A percentile compares a stretch with the other conserved stretches of the same genome.
Evolutionary conservation across 345 rosid species (phyloP).

Genomic region (Turnera subulata): DNA sequence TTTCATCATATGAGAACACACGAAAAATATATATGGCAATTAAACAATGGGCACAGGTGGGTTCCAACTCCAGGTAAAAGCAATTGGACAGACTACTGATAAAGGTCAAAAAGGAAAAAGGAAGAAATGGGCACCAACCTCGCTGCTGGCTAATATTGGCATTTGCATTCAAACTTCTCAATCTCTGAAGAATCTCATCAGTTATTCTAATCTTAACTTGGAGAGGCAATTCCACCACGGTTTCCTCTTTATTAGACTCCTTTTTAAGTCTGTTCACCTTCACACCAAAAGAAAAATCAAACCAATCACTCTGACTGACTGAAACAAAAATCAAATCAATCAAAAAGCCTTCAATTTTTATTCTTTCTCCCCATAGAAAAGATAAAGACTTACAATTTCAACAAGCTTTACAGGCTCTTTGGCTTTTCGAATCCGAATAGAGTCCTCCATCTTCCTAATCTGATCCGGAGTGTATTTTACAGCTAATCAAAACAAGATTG

Average conservation of each 20-base stretch:
- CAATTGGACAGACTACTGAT: no score
- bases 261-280: conserved; percentile 63
- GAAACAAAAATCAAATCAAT: neutral
- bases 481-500: conserved; percentile 29
- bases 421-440: conserved; percentile 73
- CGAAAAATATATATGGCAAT: no score
- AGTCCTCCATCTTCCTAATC: conserved; percentile 88
- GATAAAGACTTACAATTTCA: conserved; percentile 53
- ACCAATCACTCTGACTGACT: neutral
- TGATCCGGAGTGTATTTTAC: conserved; percentile 73
- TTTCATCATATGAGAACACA: no score
- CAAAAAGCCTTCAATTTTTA: neutral
- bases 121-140: conserved; percentile 44
- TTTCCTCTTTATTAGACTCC: conserved; percentile 36
- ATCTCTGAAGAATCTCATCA: conserved; percentile 60
- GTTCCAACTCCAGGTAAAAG: no score
- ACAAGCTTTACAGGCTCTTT: conserved; percentile 58
- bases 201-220: conserved; percentile 50
- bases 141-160: conserved; percentile 45
- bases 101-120: neutral
- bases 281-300: conserved; percentile 5
- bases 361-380: no score
- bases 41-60: no score
- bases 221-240: conserved; percentile 41
- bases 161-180: conserved; percentile 43